A percentile compares a stretch with the other conserved stretches of the same genome.
phyloP scores from a whole-genome alignment of 1,139 yeast genomes.

The Pneumocystis sp. region DNA sequence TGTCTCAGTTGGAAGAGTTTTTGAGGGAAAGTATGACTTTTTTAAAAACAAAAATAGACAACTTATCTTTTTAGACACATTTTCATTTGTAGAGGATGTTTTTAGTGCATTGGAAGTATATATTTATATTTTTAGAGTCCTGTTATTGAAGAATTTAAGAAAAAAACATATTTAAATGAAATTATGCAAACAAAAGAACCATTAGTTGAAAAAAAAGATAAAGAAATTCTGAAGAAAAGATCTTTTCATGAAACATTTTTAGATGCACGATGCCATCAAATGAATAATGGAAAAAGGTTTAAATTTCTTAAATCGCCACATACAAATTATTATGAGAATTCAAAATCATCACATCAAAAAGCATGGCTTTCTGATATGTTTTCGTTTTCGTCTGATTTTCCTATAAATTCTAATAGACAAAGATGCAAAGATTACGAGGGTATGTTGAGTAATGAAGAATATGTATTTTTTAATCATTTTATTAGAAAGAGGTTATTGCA shows the following conservation, averaged over 20 bases:
- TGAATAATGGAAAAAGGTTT: background rate
- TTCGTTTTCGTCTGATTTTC: background rate
- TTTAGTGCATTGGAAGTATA: conserved; percentile 18
- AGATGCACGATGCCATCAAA: background rate
- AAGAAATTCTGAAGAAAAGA: background rate
- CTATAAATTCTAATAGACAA: background rate
- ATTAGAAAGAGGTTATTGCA: conserved; percentile 17
- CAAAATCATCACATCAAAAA: background rate
- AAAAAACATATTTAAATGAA: background rate
- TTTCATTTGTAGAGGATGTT: conserved; percentile 23
- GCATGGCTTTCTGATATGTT: background rate
- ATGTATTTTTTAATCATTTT: conserved; percentile 5
- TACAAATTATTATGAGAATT: background rate
- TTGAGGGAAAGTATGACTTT: conserved; percentile 8
- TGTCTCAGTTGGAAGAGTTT: conserved; percentile 27
- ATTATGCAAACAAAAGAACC: background rate
- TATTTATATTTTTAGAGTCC: background rate
- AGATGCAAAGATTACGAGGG: background rate
- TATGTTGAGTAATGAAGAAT: background rate
- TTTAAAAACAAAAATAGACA: background rate
- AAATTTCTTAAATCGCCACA: background rate
- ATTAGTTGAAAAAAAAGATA: background rate
- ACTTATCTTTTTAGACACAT: conserved; percentile 12
- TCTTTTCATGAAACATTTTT: background rate
- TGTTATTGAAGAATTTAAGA: background rate